phyloP scores from a whole-genome alignment of 805 yeast genomes.

The Dipodascus geniculatus region DNA sequence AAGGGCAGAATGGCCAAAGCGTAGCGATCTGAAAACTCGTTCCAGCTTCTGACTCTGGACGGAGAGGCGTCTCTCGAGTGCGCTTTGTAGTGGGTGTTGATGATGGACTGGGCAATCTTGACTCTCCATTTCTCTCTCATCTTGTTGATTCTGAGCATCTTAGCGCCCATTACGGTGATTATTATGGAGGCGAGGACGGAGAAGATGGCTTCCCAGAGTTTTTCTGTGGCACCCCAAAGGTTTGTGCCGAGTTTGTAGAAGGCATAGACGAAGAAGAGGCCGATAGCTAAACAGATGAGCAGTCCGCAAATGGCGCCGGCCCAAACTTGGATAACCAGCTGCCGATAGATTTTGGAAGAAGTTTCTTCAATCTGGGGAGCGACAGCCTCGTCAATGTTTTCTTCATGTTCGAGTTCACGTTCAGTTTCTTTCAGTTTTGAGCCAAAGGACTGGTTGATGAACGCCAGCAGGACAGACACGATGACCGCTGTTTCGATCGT shows the following conservation, averaged over 20 bases:
- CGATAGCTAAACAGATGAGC: slow-evolving; percentile 55
- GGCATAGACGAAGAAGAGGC: slow-evolving; percentile 53
- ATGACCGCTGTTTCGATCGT: slow-evolving; percentile 79
- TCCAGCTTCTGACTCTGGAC: not conserved
- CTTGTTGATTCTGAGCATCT: slow-evolving; percentile 68
- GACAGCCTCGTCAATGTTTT: not conserved
- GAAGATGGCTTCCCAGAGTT: slow-evolving; percentile 80
- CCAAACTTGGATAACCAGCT: slow-evolving; percentile 61
- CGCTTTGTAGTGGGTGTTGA: slow-evolving; percentile 15
- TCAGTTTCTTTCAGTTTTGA: slow-evolving; percentile 22
- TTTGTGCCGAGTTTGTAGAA: slow-evolving; percentile 75
- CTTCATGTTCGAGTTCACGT: slow-evolving; percentile 17
- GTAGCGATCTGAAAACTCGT: slow-evolving; percentile 32
- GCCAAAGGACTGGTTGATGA: slow-evolving; percentile 72
- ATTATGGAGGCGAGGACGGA: slow-evolving; percentile 67
- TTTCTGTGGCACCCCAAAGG: slow-evolving; percentile 78
- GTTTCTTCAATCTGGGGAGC: not conserved
- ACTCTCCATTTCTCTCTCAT: slow-evolving; percentile 73
- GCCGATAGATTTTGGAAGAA: not conserved
- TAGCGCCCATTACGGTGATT: slow-evolving; percentile 79
- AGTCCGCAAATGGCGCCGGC: slow-evolving; percentile 69
- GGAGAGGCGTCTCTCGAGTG: not conserved
- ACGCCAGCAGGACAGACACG: slow-evolving; percentile 76
- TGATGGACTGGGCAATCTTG: slow-evolving; percentile 36
- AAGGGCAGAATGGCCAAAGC: slow-evolving; percentile 71